These are phyloP conservation scores for Cladosporium oxysporum DNA, from an alignment of 2,329 filamentous ascomycete species.

Conservation along the genomic window DNA sequence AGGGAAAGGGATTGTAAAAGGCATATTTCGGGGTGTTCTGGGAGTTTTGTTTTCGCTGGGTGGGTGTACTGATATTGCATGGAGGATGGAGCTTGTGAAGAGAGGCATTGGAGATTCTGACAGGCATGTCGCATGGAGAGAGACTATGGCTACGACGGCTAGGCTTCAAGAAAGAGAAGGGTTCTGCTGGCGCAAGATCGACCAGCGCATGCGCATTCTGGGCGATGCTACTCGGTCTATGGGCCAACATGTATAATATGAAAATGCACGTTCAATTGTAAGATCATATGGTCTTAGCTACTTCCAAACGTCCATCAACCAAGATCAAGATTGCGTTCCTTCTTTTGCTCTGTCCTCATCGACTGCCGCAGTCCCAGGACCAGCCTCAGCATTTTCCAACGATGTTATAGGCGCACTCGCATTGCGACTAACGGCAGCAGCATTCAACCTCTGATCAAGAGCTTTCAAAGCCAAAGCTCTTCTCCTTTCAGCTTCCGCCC, in stretches of 20 bases:
- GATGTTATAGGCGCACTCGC: not conserved
- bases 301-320: not conserved
- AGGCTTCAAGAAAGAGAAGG: not conserved
- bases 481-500: conserved; percentile 88
- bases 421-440: conserved; percentile 51
- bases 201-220: not conserved
- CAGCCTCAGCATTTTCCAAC: not conserved
- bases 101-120: not conserved
- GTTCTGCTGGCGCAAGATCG: not conserved
- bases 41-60: not conserved
- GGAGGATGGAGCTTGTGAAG: not conserved
- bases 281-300: not conserved
- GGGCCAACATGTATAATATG: not conserved
- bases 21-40: not conserved
- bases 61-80: not conserved
- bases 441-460: conserved; percentile 85
- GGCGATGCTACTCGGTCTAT: not conserved
- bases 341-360: not conserved
- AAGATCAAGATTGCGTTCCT: not conserved
- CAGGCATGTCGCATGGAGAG: not conserved
- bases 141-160: not conserved
- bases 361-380: not conserved
- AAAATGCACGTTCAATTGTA: not conserved
- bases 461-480: conserved; percentile 87
- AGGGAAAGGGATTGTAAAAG: not conserved